phyloP scores from a whole-genome alignment of 108 stramenopile genomes.

The Chaetoceros muelleri region DNA sequence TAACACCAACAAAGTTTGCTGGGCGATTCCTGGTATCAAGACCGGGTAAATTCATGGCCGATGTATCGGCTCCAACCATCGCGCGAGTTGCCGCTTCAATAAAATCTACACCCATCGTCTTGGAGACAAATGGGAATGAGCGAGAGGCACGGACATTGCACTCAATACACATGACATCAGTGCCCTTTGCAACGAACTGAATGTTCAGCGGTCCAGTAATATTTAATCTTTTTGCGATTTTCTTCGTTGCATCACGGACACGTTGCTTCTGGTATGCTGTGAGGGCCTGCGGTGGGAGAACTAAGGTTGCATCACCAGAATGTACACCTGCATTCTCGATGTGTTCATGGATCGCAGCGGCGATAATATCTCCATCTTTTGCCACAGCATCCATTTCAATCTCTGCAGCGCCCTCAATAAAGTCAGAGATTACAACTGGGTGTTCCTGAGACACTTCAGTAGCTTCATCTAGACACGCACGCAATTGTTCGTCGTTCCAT shows the following conservation, averaged over 20 bases:
- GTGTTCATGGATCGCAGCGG: constrained; percentile 95
- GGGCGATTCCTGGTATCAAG: constrained; percentile 80
- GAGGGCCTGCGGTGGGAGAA: constrained; percentile 86
- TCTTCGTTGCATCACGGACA: constrained; percentile 77
- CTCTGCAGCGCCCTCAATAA: constrained; percentile 90
- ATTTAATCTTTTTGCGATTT: constrained; percentile 89
- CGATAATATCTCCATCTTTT: constrained; percentile 88
- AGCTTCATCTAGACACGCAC: constrained; percentile 80
- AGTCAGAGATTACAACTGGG: constrained; percentile 96
- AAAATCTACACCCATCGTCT: constrained; percentile 96
- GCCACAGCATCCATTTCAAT: constrained; percentile 98
- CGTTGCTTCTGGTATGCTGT: constrained; percentile 69
- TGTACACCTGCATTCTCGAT: constrained; percentile 98
- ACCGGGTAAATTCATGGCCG: constrained; percentile 84
- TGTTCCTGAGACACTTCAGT: constrained; percentile 92
- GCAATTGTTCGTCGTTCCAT: constrained; percentile 82
- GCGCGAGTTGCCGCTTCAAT: constrained; percentile 93
- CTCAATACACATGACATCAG: constrained; percentile 96
- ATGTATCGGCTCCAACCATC: constrained; percentile 71
- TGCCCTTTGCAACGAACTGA: constrained; percentile 96
- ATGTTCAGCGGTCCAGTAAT: constrained; percentile 99
- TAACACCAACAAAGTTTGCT: constrained; percentile 90
- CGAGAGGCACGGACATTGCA: constrained; percentile 97
- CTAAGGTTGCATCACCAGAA: constrained; percentile 92
- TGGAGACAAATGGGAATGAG: constrained; percentile 98